These are phyloP conservation scores for Platanus orientalis DNA, from an alignment of 164 flowering plant species.

Conservation along the genomic window DNA sequence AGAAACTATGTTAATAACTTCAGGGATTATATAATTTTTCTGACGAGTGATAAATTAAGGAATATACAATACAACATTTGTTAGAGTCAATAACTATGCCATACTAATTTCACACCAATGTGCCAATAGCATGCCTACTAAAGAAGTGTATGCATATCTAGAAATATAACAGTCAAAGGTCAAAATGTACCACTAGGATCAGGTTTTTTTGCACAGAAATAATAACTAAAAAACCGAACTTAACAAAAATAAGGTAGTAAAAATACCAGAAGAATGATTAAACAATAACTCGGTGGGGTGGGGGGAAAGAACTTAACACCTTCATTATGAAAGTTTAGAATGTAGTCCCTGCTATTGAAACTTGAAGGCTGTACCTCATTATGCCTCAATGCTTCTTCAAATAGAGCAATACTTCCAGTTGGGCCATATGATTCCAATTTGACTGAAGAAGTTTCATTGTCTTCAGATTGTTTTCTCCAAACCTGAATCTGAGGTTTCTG, in stretches of 20 bases:
- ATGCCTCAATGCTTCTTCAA: conserved; percentile 60
- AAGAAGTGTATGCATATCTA: no score
- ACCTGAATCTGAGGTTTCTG: conserved; percentile 63
- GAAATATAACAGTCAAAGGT: no score
- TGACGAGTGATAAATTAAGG: no score
- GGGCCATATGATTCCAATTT: conserved; percentile 58
- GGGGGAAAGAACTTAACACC: background rate
- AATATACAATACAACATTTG: no score
- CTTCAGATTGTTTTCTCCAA: conserved; percentile 56
- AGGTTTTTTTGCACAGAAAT: no score
- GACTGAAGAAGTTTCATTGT: conserved; percentile 30
- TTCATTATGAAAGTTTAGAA: background rate
- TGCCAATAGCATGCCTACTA: no score
- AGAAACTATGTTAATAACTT: no score
- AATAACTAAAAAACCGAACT: no score
- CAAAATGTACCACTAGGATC: no score
- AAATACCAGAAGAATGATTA: conserved; percentile 1
- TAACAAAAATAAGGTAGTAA: background rate
- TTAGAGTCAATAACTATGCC: no score
- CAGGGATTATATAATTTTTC: no score
- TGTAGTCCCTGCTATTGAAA: background rate
- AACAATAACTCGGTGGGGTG: background rate
- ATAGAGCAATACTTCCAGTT: conserved; percentile 34
- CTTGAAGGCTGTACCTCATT: conserved; percentile 54
- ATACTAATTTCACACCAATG: no score